Conservation (phyloP, 352 stramenopile species). For the Saprolegnia parasitica region DNA sequence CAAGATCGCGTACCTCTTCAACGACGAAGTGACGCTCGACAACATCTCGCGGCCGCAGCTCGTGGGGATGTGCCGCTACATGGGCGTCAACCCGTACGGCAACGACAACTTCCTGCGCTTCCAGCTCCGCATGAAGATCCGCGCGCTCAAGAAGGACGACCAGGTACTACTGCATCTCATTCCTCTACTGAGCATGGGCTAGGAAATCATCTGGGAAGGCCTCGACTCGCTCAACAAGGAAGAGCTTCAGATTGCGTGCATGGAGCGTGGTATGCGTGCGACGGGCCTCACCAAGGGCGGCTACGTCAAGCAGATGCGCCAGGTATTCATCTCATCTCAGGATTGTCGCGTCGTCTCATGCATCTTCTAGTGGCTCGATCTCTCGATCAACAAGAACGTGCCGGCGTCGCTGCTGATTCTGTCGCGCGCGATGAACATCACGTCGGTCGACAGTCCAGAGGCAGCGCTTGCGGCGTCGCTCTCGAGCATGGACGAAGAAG, state of each 20-base stretch:
- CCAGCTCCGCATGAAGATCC: constrained; percentile 90
- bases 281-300: constrained; percentile 95
- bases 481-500: constrained; percentile 83
- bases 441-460: constrained; percentile 72
- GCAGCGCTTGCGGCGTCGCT: constrained; percentile 83
- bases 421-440: constrained; percentile 96
- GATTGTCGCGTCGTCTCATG: not conserved
- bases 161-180: constrained; percentile 38
- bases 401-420: constrained; percentile 98
- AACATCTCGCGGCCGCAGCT: constrained; percentile 97
- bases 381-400: constrained; percentile 98
- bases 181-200: not conserved
- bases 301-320: constrained; percentile 93
- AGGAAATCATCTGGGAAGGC: constrained; percentile 97
- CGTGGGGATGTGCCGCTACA: constrained; percentile 96
- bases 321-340: constrained; percentile 36
- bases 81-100: constrained; percentile 95
- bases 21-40: constrained; percentile 98
- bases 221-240: constrained; percentile 97
- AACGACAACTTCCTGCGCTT: constrained; percentile 96
- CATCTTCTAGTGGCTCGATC: constrained; percentile 88
- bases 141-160: constrained; percentile 96
- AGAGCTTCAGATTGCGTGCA: constrained; percentile 94
- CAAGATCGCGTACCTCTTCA: constrained; percentile 92
- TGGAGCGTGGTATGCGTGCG: constrained; percentile 96